Evolutionary conservation across 2,329 filamentous ascomycete genomes (phyloP), one percentile per base, ranked within the genome.

Genomic region (Lithohypha guttulata): DNA sequence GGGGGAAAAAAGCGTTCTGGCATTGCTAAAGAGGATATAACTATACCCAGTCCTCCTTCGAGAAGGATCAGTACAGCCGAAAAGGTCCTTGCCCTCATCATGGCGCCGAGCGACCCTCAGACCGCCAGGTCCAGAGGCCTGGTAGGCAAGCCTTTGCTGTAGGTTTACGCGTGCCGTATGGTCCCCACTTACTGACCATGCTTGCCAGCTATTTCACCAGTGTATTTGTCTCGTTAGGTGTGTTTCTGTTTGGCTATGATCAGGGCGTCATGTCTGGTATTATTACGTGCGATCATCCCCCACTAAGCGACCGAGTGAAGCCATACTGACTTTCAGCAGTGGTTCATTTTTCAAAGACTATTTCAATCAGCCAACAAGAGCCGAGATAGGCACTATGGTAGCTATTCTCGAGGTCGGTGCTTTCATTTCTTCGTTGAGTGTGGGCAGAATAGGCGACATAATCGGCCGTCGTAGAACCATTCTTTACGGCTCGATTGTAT

Each of bases 391-490:
- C 43, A 96, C 87, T 19, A 96, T 96, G 81, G 91, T 98, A 42
- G 89, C 91, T 50, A 96, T 98, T 53, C 73, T 98, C 43, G 89
- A 95, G 64, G 69, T 96, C 38, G 91, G 91, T 43, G 91, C 91
- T 25, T 82, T 98, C 46, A 81, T 93, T 53, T 82, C 89, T 14
- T 96, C 89, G 1, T 64, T 98, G 8, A 61, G 80, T 20, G 85
- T 96, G 23, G 91, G 91, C 34, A 79, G 81, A 46, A 75, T 96
- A 42, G 91, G 91, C 50, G 91, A 98, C 59, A 74, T 94, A 41
- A 84, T 96, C 46, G 91, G 91, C 40, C 78, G 91, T 45, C 75
- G 86, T 46, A 82, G 72, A 56, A 95, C 89, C 5, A 96, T 98
- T 50, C 66, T 96, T 9, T 96, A 93, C 57, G 91, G 91, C 6